Evolutionary conservation across 73 alveolate species (phyloP), one percentile per base, ranked within the genome.

Genomic region (Paramecium bursaria): DNA sequence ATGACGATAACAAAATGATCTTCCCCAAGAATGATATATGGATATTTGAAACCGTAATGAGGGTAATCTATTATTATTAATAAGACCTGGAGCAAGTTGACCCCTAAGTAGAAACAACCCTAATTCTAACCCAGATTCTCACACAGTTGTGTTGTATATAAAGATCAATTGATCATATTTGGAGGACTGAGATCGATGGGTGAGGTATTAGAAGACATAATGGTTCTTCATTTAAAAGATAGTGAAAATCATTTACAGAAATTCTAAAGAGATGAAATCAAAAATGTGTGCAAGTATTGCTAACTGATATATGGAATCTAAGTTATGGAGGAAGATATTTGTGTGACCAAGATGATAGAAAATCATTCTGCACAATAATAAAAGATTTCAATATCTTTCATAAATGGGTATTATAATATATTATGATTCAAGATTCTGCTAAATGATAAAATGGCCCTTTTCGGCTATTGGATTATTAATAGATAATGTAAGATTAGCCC

Each of bases 41-140:
- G 89, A 73, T 79, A 5, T 79, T 53, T 54, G 89, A 79, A 15
- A 79, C 89, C n/a, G 48, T 61, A 26, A 79, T 79, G 89, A 79
- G 57, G 50, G 82, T 67, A 67, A 1, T 31, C 3, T 25, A 30
- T 33, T 25, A 35, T 39, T 19, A 15, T 39, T 3, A 39, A 39
- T 39, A 29, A 67, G 82, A 67, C 82, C 3, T 67, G 82, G 82
- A 67, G 82, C 44, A 67, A 67, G 44, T 42, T 67, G 13, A 30
- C 17, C 11, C 82, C 82, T 3, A 67, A 67, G 44, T 67, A 35
- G 3, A 67, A 67, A 42, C 17, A 42, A 1, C 82, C 82, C 6
- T 25, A 39, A 15, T 67, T 67, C 23, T 67, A 67, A 42, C 82
- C 82, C 1, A 31, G 82, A 35, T 67, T 67, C 33, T 67, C 82